Percentiles rank a stretch among this genome's conserved stretches.
phyloP scores from a whole-genome alignment of 495 filamentous ascomycete species.

The Neurospora hispaniola region DNA sequence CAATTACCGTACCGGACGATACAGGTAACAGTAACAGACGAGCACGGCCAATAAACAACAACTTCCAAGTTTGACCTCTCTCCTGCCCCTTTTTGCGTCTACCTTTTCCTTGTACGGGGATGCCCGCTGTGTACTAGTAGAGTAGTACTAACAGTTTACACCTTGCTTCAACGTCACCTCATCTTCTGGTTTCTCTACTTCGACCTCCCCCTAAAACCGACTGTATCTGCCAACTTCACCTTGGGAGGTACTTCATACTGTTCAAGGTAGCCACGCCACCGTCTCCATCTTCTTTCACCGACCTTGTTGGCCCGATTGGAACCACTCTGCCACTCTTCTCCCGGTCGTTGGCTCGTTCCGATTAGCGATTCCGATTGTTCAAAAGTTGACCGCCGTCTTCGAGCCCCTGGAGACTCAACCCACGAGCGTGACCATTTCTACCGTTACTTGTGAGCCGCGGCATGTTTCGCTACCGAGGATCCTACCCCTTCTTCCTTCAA shows the following conservation, averaged over 20 bases:
- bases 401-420: neutral
- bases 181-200: neutral
- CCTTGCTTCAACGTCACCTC: neutral
- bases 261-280: neutral
- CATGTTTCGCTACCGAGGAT: constrained; percentile 10
- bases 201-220: neutral
- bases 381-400: neutral
- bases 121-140: neutral
- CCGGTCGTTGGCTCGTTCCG: neutral
- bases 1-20: neutral
- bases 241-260: neutral
- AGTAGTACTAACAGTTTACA: neutral
- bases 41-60: neutral
- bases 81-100: neutral
- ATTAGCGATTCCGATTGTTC: neutral
- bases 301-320: neutral
- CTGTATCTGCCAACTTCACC: neutral
- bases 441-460: constrained; percentile 1
- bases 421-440: neutral
- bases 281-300: neutral
- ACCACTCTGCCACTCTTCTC: neutral
- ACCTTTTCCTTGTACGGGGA: neutral
- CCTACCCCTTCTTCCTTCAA: neutral
- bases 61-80: neutral
- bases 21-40: no score